Evolutionary conservation across 164 flowering plant genomes (phyloP).

Genomic region (Umbilicus rupestris): DNA sequence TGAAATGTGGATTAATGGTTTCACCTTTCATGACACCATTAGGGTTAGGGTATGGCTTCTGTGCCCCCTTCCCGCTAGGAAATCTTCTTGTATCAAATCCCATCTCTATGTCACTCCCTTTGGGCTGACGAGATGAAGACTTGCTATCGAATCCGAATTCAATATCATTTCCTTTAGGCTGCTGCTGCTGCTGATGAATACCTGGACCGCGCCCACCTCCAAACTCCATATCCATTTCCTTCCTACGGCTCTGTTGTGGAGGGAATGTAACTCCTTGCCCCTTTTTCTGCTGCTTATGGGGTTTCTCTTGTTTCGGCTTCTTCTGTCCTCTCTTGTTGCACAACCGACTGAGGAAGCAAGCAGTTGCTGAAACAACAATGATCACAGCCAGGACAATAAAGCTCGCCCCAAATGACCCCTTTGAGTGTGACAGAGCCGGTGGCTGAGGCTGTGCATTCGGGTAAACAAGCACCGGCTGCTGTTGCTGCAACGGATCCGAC

Average conservation of each 20-base stretch:
- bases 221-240: slow-evolving; percentile 4
- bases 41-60: slow-evolving; percentile 1
- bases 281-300: background rate
- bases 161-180: background rate
- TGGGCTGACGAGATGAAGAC: background rate
- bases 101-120: background rate
- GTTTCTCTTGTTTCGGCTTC: background rate
- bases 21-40: background rate
- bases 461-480: background rate
- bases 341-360: background rate
- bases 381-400: slow-evolving; percentile 1
- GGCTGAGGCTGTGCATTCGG: no score
- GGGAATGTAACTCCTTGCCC: slow-evolving; percentile 1
- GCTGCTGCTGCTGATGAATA: background rate
- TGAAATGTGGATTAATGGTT: slow-evolving; percentile 3
- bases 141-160: background rate
- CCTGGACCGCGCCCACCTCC: background rate
- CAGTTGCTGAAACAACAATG: slow-evolving; percentile 4
- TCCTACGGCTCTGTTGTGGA: background rate
- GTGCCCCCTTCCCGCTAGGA: background rate
- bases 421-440: background rate
- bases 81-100: background rate
- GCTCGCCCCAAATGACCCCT: slow-evolving; percentile 3
- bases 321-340: background rate
- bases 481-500: background rate